A percentile compares a stretch with the other conserved stretches of the same genome.
phyloP scores from a whole-genome alignment of 306 rosid species.

The Dryas octopetala region DNA sequence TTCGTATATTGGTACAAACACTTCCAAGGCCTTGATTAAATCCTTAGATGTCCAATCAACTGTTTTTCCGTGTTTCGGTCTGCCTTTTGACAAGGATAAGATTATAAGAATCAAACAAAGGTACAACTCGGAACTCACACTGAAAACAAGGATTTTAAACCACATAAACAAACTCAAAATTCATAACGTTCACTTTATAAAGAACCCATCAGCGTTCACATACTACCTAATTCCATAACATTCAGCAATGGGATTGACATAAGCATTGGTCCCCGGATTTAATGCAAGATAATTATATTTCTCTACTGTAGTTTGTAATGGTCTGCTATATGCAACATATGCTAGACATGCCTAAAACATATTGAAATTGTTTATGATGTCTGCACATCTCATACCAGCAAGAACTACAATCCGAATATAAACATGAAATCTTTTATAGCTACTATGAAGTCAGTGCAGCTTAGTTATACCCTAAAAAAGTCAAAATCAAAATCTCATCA shows the following conservation, averaged over 20 bases:
- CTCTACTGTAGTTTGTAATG: not conserved
- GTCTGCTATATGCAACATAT: not conserved
- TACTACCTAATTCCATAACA: not conserved
- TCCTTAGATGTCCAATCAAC: conserved; percentile 97
- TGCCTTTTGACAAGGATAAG: conserved; percentile 94
- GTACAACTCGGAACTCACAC: conserved; percentile 23
- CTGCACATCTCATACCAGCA: not conserved
- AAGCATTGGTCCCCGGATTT: not conserved
- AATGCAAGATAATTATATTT: not conserved
- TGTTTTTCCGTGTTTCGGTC: conserved; percentile 94
- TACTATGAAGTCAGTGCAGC: not conserved
- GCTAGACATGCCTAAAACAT: not conserved
- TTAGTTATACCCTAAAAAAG: not conserved
- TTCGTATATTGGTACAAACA: conserved; percentile 86
- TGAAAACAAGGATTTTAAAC: conserved; percentile 20
- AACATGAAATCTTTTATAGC: not conserved
- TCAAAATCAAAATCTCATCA: not conserved
- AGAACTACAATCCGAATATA: not conserved
- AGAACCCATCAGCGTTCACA: not conserved
- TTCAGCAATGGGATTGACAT: not conserved
- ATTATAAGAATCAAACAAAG: conserved; percentile 56
- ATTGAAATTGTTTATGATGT: not conserved
- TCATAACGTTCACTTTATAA: not conserved
- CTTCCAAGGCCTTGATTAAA: conserved; percentile 79
- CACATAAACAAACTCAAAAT: not conserved